Percentiles rank a stretch among this genome's conserved stretches.
Conservation (phyloP, 352 stramenopile species). For the Phytophthora fragariae region DNA sequence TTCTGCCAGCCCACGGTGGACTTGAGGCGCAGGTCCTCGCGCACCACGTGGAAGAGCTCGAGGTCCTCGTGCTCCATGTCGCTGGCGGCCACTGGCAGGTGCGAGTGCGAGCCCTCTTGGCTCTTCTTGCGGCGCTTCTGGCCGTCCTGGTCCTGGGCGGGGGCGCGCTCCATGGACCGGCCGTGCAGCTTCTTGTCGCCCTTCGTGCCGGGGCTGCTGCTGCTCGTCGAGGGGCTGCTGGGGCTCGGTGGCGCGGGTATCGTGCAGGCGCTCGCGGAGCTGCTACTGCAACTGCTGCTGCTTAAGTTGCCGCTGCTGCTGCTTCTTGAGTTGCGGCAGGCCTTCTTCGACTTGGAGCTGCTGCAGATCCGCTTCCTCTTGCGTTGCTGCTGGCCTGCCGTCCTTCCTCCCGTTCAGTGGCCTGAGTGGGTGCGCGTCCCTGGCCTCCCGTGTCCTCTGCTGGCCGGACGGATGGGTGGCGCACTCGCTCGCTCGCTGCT, state of each 20-base stretch:
- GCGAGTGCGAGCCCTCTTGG: slow-evolving; percentile 43
- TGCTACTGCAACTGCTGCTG: slow-evolving; percentile 14
- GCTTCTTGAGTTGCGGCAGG: slow-evolving; percentile 24
- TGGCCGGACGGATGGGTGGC: not conserved
- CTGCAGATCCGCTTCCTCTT: slow-evolving; percentile 30
- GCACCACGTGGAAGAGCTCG: slow-evolving; percentile 85
- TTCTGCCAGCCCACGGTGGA: slow-evolving; percentile 93
- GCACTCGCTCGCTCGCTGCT: not conserved
- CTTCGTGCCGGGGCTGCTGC: slow-evolving; percentile 16
- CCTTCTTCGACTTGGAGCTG: slow-evolving; percentile 15
- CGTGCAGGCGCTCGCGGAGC: slow-evolving; percentile 43
- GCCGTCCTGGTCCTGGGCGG: slow-evolving; percentile 54
- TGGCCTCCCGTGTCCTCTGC: not conserved
- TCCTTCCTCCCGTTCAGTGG: slow-evolving; percentile 23
- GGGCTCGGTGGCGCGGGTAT: slow-evolving; percentile 43
- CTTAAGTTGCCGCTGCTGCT: slow-evolving; percentile 13
- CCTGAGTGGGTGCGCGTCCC: not conserved
- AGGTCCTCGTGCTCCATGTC: slow-evolving; percentile 87
- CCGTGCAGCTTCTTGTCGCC: slow-evolving; percentile 70
- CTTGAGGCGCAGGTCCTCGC: slow-evolving; percentile 87
- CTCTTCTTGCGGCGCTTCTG: slow-evolving; percentile 79
- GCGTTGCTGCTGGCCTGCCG: slow-evolving; percentile 31
- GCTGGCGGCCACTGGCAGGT: slow-evolving; percentile 30
- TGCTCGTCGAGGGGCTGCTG: slow-evolving; percentile 44
- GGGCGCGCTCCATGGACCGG: slow-evolving; percentile 62